Percentiles rank a stretch among this genome's conserved stretches.
These are phyloP conservation scores for Penicillium antarcticum DNA, from an alignment of 495 filamentous ascomycete species.

Conservation along the genomic window DNA sequence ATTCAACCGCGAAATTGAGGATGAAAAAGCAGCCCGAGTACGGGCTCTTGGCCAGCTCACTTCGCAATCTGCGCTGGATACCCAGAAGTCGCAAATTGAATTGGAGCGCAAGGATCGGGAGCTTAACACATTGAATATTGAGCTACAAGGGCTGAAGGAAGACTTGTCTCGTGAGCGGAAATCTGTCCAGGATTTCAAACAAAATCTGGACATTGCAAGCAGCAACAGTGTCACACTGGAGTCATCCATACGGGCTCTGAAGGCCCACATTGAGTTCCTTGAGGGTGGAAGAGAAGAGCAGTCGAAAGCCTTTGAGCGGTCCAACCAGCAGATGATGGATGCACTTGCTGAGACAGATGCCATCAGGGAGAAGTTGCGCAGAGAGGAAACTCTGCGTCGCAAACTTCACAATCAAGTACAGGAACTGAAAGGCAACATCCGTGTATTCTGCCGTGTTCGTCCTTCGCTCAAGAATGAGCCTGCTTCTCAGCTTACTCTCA, in stretches of 20 bases:
- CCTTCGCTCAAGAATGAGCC: conserved; percentile 61
- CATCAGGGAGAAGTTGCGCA: conserved; percentile 78
- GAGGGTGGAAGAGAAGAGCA: conserved; percentile 86
- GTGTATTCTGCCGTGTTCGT: conserved; percentile 96
- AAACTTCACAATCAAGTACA: conserved; percentile 97
- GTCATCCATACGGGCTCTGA: conserved; percentile 66
- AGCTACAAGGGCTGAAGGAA: conserved; percentile 50
- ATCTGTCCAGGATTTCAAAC: conserved; percentile 51
- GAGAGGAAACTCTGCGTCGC: conserved; percentile 85
- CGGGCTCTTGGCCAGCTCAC: conserved; percentile 66
- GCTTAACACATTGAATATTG: conserved; percentile 48
- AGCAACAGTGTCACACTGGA: conserved; percentile 66
- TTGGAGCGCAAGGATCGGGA: conserved; percentile 61
- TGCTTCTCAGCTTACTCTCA: conserved; percentile 58
- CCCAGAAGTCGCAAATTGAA: conserved; percentile 60
- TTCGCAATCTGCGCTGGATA: conserved; percentile 56
- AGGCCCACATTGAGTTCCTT: conserved; percentile 78
- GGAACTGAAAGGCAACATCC: conserved; percentile 98
- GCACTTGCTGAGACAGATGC: conserved; percentile 64
- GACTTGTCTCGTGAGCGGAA: conserved; percentile 63
- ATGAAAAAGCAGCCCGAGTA: conserved; percentile 55
- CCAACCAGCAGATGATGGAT: conserved; percentile 74
- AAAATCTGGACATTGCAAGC: conserved; percentile 61
- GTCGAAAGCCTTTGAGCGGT: conserved; percentile 70
- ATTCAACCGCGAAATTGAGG: conserved; percentile 57